Conservation (phyloP, 2,329 filamentous ascomycete species). For the Zarea fungicola region DNA sequence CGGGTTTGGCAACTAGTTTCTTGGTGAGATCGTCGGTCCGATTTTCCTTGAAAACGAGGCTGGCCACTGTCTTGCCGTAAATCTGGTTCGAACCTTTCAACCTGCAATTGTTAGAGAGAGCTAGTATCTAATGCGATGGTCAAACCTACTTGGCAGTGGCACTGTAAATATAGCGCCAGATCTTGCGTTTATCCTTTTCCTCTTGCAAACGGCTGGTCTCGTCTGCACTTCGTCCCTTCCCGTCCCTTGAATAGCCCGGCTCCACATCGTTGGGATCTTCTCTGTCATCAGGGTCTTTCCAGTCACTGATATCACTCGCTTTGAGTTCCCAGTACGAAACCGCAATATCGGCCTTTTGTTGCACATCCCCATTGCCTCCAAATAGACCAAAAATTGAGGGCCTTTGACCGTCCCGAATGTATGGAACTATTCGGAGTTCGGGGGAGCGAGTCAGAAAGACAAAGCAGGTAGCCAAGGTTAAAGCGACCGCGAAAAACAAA, state of each 20-base stretch:
- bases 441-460: constrained; percentile 30
- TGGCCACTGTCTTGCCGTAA: constrained; percentile 52
- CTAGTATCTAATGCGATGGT: constrained; percentile 1
- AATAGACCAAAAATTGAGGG: neutral
- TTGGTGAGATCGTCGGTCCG: constrained; percentile 27
- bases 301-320: constrained; percentile 30
- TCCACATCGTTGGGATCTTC: constrained; percentile 32
- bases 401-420: constrained; percentile 13
- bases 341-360: neutral
- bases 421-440: constrained; percentile 27
- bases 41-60: constrained; percentile 37
- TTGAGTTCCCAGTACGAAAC: constrained; percentile 28
- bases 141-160: constrained; percentile 34
- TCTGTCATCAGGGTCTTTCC: constrained; percentile 30
- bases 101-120: constrained; percentile 27
- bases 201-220: constrained; percentile 30
- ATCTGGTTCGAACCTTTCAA: constrained; percentile 40
- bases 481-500: constrained; percentile 36
- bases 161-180: constrained; percentile 36
- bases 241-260: constrained; percentile 33
- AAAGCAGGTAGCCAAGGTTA: constrained; percentile 39
- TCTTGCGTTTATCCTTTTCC: constrained; percentile 39
- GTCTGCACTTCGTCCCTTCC: constrained; percentile 27
- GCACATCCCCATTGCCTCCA: neutral
- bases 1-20: constrained; percentile 28